Evolutionary conservation across 305 asterid species (phyloP), one percentile per base, ranked within the genome.

Genomic region (Nicotiana rustica): DNA sequence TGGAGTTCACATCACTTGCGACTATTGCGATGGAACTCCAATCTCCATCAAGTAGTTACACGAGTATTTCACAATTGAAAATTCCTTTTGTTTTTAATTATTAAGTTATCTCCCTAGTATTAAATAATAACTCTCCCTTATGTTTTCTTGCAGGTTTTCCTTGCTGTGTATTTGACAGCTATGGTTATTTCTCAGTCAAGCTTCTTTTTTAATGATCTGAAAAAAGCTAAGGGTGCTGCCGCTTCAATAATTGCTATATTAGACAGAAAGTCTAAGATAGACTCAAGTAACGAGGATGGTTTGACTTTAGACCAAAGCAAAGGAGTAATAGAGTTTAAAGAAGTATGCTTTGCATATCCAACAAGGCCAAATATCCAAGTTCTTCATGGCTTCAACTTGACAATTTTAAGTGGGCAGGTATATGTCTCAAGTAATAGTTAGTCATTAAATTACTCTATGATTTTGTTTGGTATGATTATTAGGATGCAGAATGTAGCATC

Each of bases 151-250:
- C 89, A 92, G 93, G 97, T 92, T 62, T 88, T 89, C 89, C 89
- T 88, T 85, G 97, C 93, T 67, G 83, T 92, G 82, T 86, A 81
- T 86, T 85, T 89, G 88, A 89, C 92, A 67, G 90, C 95, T 14
- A 81, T 86, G n/a, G 91, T 89, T 3, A 84, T 92, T 52, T 90
- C 97, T 52, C 90, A 86, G 49, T 90, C 97, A 21, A 90, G 92
- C 91, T 89, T 93, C 66, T 89, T 92, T n/a, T 92, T 92, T 44
- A 92, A 91, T 1, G 97, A 92, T 85, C 87, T 93, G 15, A 86
- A 89, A 89, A 91, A 89, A 91, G 95, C 93, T 67, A 89, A 84
- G 87, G 69, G 87, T 44, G 93, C 95, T 14, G 78, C 93, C 2
- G 87, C 87, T 29, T 92, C 97, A 5, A 86, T 92, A 86, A 89